Percentiles rank a stretch among this genome's conserved stretches.
Evolutionary conservation across 2,329 filamentous ascomycete genomes (phyloP).

Genomic region (Penicillium sp.): DNA sequence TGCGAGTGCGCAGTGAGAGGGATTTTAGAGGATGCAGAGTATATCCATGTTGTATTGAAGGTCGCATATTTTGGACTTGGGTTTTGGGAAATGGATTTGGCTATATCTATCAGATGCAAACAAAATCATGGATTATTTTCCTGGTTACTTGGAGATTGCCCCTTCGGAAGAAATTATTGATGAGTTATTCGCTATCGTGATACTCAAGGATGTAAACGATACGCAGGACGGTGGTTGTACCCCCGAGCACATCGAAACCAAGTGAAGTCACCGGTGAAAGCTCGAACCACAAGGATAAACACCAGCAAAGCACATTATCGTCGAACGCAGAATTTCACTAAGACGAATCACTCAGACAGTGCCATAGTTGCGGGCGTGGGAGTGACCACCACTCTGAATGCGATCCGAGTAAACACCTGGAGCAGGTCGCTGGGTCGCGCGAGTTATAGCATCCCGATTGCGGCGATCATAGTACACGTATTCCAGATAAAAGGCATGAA

Average conservation of each 20-base stretch:
- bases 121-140: background rate
- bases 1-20: slow-evolving; percentile 10
- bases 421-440: slow-evolving; percentile 32
- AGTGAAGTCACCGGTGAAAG: background rate
- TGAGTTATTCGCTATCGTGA: background rate
- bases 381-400: slow-evolving; percentile 46
- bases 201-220: background rate
- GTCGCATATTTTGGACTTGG: background rate
- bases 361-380: slow-evolving; percentile 32
- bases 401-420: slow-evolving; percentile 50
- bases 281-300: background rate
- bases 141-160: background rate
- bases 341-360: slow-evolving; percentile 23
- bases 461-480: slow-evolving; percentile 81
- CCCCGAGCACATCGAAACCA: background rate
- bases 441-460: slow-evolving; percentile 32
- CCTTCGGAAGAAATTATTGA: no score
- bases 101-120: background rate
- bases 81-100: background rate
- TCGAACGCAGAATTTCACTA: background rate
- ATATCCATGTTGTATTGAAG: background rate
- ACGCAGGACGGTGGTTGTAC: background rate
- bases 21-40: background rate
- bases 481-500: slow-evolving; percentile 81
- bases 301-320: background rate